Base-by-base conservation (phyloP, 495 filamentous ascomycete species). In the Zalerion maritima region DNA sequence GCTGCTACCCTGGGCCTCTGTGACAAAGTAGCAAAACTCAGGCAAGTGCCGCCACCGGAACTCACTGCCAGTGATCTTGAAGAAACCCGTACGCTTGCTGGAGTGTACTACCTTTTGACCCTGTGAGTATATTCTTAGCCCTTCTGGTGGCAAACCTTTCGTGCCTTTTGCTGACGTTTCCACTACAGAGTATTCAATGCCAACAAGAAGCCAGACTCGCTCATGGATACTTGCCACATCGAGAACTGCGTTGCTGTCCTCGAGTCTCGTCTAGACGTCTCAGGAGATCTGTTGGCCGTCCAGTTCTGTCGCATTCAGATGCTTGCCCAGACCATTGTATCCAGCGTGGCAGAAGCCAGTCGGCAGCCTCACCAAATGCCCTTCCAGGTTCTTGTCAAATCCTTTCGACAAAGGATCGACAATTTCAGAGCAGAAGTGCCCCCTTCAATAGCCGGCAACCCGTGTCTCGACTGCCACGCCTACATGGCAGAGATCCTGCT, bases 51-150 rank as follows among this genome's bases (percentile, higher is more conserved):
- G 15, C 15, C 29, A 15, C 29, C 21, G 8, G 31, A 36, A 15
- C 28, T 26, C 26, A 18, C 21, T 5, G 25, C 38, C 7, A 26
- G 33, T 19, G 32, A 19, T 21, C 35, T 53, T 7, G 49, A 53
- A 28, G 13, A 31, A 32, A 44, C 45, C 39, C 35, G 49, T 12
- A 46, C 46, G 4, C 45, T 46, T 36, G 40, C 37, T 5, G 49
- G 46, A n/a, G 45, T 41, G 0, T 53, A 50, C 24, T 53, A 53
- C 18, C 23, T 50, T 8, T 38, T 44, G n/a, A 47, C 49, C 17
- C 20, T 50, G 48, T 48, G 22, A 19, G 47, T 38, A 28, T 10
- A n/a, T n/a, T n/a, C n/a, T n/a, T n/a, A n/a, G n/a, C n/a, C n/a
- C n/a, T n/a, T n/a, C n/a, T n/a, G n/a, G n/a, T n/a, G n/a, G n/a